Evolutionary conservation across 192 early-diverging fungal species (phyloP).

Genomic region (Coemansia sp.): DNA sequence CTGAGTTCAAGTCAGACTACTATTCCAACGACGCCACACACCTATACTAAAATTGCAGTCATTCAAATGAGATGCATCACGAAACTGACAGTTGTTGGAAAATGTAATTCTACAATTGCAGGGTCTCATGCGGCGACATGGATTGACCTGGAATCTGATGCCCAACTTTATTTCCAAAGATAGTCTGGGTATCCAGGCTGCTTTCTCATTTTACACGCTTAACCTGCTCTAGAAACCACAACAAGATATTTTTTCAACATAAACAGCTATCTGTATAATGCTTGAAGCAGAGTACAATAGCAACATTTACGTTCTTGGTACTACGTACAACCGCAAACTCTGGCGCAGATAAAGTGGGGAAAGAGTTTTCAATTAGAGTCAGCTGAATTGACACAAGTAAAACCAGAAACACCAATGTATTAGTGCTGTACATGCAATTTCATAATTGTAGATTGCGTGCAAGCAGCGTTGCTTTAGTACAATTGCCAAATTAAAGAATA

Average conservation of each 20-base stretch:
- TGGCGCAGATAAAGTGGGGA: background rate
- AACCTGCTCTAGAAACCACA: no score
- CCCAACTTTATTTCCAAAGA: background rate
- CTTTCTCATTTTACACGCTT: no score
- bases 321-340: background rate
- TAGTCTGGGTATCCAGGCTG: background rate
- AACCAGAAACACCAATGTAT: background rate
- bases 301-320: background rate
- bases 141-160: background rate
- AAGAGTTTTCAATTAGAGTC: background rate
- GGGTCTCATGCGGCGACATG: background rate
- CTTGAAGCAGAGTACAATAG: no score
- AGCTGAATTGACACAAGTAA: background rate
- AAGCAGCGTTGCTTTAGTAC: background rate
- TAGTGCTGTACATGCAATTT: background rate
- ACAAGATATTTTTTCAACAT: no score
- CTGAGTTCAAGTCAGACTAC: background rate
- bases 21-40: background rate
- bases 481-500: background rate
- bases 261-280: no score
- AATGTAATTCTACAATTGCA: constrained; percentile 5
- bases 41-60: background rate
- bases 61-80: background rate
- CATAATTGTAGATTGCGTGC: constrained; percentile 2
- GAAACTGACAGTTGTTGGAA: background rate